Base-by-base conservation (phyloP, 2,329 filamentous ascomycete genomes). In the Sporothrix brunneoviolacea region DNA sequence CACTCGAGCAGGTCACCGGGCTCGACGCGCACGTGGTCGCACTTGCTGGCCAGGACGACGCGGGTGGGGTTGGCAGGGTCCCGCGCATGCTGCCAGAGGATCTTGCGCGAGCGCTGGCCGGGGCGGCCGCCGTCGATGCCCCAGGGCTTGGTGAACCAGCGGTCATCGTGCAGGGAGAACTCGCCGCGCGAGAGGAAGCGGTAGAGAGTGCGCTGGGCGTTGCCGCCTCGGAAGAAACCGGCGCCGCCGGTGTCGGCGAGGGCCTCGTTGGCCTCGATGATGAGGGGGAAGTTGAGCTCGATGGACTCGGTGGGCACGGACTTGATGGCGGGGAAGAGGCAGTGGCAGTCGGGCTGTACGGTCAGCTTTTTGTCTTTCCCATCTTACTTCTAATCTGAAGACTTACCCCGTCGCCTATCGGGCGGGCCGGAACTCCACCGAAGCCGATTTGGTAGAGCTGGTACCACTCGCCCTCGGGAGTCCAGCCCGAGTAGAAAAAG, bases 401-500 rank as follows among this genome's bases (percentile, higher is more conserved):
- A 39, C 37, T 21, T 22, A 39, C 37, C 7, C 72, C 72, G 45
- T 75, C 72, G 18, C 72, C 71, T 6, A 68, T 67, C 1, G 69
- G 69, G 0, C 72, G 65, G 0, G 71, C 72, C 4, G 71, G 72
- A 0, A 74, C 71, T 21, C 72, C 73, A 4, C 72, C 73, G 33
- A 75, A 75, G 0, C 70, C 71, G 48, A 76, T 75, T 51, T 74
- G 72, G 54, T 73, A 75, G 0, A 76, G 63, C 50, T 74, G 67
- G 54, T 68, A 76, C 64, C 70, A 74, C 46, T 73, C 70, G 4
- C 72, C 72, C 10, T 68, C 59, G 1, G 71, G 68, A 54, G 70
- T 72, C 60, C 70, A 75, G 24, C 71, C 72, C 1, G 70, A 72
- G 58, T 74, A 75, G 60, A 74, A 75, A 51, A 75, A 69, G 57